Percentiles rank a stretch among this genome's conserved stretches.
Evolutionary conservation across 345 rosid species (phyloP).

Genomic region (Hibiscus tridactylites): DNA sequence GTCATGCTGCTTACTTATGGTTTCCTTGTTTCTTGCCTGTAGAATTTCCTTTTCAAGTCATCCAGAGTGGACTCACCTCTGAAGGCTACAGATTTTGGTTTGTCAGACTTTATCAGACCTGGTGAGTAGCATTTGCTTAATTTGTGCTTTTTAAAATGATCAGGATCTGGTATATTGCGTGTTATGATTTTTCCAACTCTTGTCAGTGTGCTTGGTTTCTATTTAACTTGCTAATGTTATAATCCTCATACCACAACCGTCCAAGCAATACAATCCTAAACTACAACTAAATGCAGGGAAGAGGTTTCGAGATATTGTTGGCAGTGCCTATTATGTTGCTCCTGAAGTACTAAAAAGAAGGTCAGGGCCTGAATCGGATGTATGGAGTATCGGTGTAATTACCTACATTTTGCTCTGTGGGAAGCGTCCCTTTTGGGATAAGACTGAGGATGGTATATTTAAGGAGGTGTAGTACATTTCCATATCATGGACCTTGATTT

Average conservation of each 20-base stretch:
- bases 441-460: conserved; percentile 95
- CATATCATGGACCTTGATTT: neutral
- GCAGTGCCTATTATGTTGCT: conserved; percentile 88
- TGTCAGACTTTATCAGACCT: conserved; percentile 94
- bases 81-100: conserved; percentile 97
- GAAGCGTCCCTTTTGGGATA: conserved; percentile 98
- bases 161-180: neutral
- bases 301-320: conserved; percentile 58
- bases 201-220: neutral
- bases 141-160: neutral
- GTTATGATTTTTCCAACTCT: neutral
- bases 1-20: conserved; percentile 8
- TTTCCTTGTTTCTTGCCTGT: conserved; percentile 18
- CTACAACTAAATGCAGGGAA: conserved; percentile 48
- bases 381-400: conserved; percentile 97
- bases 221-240: conserved; percentile 3
- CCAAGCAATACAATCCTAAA: conserved; percentile 8
- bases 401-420: conserved; percentile 94
- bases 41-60: conserved; percentile 96
- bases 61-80: conserved; percentile 59
- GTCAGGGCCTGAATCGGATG: conserved; percentile 99
- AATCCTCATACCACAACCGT: neutral
- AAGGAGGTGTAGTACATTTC: conserved; percentile 60
- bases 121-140: conserved; percentile 37
- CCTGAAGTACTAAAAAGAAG: conserved; percentile 93